A percentile compares a stretch with the other conserved stretches of the same genome.
These are phyloP conservation scores for Lasiodiplodia theobromae DNA, from an alignment of 2,329 filamentous ascomycete species.

Conservation along the genomic window DNA sequence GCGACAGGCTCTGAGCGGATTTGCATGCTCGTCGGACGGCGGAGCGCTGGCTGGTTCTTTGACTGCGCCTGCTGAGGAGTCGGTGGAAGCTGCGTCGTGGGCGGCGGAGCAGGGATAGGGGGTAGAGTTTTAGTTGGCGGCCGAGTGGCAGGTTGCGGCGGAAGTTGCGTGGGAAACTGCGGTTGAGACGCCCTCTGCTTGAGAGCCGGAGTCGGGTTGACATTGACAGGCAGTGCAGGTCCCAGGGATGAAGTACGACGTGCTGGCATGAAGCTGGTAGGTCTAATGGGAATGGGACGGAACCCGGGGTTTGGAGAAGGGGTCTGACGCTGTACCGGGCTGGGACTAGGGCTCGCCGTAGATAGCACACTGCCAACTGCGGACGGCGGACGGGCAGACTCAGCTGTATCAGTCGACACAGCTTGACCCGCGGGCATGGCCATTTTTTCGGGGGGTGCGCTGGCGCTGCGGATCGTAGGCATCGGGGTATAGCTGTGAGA, in stretches of 20 bases:
- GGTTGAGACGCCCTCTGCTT: conserved; percentile 24
- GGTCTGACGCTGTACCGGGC: conserved; percentile 37
- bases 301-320: conserved; percentile 46
- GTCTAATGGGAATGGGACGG: conserved; percentile 45
- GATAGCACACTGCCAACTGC: conserved; percentile 1
- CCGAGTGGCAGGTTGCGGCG: neutral
- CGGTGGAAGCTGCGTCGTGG: conserved; percentile 30
- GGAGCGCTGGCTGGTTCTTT: conserved; percentile 38
- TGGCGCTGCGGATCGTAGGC: conserved; percentile 24
- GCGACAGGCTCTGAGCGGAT: conserved; percentile 52
- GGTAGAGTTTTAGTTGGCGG: conserved; percentile 25
- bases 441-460: conserved; percentile 23
- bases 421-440: conserved; percentile 5
- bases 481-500: conserved; percentile 17
- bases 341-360: conserved; percentile 3
- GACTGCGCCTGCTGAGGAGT: conserved; percentile 14
- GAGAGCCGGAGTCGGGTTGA: conserved; percentile 18
- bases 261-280: conserved; percentile 40
- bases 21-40: conserved; percentile 54
- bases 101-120: conserved; percentile 30
- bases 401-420: conserved; percentile 17
- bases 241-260: conserved; percentile 43
- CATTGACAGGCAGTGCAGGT: conserved; percentile 31
- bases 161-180: conserved; percentile 1
- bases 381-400: neutral